These are phyloP conservation scores for Diutina neorugosa DNA, from an alignment of 1,139 yeast genomes.

Conservation along the genomic window DNA sequence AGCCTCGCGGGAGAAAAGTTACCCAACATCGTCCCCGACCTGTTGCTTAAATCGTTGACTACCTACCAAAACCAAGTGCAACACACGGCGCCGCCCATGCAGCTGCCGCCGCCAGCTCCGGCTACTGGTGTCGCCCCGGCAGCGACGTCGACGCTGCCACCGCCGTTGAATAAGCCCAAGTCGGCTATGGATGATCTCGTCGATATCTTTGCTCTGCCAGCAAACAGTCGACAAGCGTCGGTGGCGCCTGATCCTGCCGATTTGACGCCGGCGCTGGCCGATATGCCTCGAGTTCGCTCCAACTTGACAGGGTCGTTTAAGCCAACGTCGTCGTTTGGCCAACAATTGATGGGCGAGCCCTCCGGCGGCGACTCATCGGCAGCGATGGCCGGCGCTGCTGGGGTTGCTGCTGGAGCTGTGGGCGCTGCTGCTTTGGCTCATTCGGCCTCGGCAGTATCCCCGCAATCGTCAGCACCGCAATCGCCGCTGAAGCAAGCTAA, in stretches of 20 bases:
- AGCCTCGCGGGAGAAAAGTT: slow-evolving; percentile 64
- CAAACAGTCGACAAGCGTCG: slow-evolving; percentile 7
- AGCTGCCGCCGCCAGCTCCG: neutral
- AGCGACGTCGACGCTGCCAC: neutral
- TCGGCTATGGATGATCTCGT: slow-evolving; percentile 61
- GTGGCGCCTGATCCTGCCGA: slow-evolving; percentile 13
- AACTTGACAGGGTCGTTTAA: slow-evolving; percentile 26
- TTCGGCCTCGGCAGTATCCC: neutral
- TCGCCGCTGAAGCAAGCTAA: slow-evolving; percentile 14
- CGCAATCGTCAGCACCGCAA: slow-evolving; percentile 9
- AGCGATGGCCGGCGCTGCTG: neutral
- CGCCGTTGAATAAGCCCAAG: slow-evolving; percentile 10
- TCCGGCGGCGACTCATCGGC: too few species aligned
- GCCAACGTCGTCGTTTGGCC: slow-evolving; percentile 67
- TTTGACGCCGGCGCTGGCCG: slow-evolving; percentile 18
- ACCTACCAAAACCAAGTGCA: slow-evolving; percentile 10
- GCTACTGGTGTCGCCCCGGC: slow-evolving; percentile 9
- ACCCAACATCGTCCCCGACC: slow-evolving; percentile 58
- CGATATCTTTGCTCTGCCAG: slow-evolving; percentile 38
- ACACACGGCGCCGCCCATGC: slow-evolving; percentile 10
- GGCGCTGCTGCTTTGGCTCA: neutral
- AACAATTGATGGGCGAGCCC: slow-evolving; percentile 20
- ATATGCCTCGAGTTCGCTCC: slow-evolving; percentile 27
- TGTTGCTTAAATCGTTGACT: slow-evolving; percentile 27
- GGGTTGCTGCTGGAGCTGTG: neutral